A percentile compares a stretch with the other conserved stretches of the same genome.
phyloP scores from a whole-genome alignment of 2,329 filamentous ascomycete genomes.

The Fonsecaea monophora region DNA sequence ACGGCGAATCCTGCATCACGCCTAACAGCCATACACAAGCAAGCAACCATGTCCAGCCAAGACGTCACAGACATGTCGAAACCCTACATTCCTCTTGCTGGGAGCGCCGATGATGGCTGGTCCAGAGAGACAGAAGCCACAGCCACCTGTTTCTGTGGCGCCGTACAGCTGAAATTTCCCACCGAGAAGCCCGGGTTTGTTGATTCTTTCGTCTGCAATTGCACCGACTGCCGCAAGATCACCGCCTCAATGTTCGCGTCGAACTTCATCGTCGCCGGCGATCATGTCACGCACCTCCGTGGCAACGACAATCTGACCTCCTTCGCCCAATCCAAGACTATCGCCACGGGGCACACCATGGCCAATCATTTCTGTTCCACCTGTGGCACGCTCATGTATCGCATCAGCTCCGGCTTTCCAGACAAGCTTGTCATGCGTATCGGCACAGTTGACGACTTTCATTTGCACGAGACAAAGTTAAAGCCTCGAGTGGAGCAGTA shows the following conservation, averaged over 20 bases:
- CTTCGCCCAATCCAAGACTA: slow-evolving; percentile 57
- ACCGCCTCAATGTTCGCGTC: slow-evolving; percentile 68
- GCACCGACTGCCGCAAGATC: slow-evolving; percentile 67
- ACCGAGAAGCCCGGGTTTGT: slow-evolving; percentile 55
- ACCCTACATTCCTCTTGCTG: slow-evolving; percentile 50
- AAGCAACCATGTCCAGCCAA: slow-evolving; percentile 9
- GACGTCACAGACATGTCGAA: slow-evolving; percentile 32
- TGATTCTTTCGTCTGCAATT: slow-evolving; percentile 65
- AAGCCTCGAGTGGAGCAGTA: slow-evolving; percentile 62
- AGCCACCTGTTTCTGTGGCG: slow-evolving; percentile 65
- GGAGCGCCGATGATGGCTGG: slow-evolving; percentile 53
- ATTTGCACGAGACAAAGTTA: slow-evolving; percentile 63
- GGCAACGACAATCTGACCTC: slow-evolving; percentile 59
- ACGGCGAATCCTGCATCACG: neutral
- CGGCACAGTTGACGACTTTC: slow-evolving; percentile 69
- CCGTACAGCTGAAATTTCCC: slow-evolving; percentile 62
- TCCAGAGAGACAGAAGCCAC: slow-evolving; percentile 58
- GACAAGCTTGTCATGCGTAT: slow-evolving; percentile 60
- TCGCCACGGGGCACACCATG: slow-evolving; percentile 59
- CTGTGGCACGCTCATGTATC: slow-evolving; percentile 68
- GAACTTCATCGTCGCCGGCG: slow-evolving; percentile 61
- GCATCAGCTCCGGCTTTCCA: slow-evolving; percentile 54
- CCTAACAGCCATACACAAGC: neutral
- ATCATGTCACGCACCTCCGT: slow-evolving; percentile 57
- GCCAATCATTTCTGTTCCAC: slow-evolving; percentile 66